Evolutionary conservation across 345 rosid genomes (phyloP), one percentile per base, ranked within the genome.

Genomic region (Viola odorata): DNA sequence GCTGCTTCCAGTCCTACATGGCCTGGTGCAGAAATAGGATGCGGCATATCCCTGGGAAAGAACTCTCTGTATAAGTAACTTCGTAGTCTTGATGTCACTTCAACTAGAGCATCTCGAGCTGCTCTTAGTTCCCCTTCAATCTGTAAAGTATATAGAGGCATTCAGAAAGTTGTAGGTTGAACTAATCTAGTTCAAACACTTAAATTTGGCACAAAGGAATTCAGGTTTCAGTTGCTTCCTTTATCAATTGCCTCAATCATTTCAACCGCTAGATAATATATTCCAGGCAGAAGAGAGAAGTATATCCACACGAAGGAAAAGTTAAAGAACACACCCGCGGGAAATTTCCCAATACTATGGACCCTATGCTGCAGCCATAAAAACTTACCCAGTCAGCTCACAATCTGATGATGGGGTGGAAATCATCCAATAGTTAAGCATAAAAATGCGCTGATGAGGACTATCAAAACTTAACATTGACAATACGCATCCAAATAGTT

Each of bases 81-180:
- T 59, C 89, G 80, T 57, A 95, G 56, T 58, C 79, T 74, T 51
- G 85, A 81, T 3, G 99, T 91, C 78, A 95, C 76, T 77, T 91
- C 98, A 58, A 91, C 83, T 69, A 95, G 98, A 68, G 98, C 99
- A 58, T 84, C 79, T 50, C 99, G 85, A 61, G 98, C 98, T 53
- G 90, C 86, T 75, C 40, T 82, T 66, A 95, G 88, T 69, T 95
- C 99, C 41, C 99, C 99, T 60, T 80, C 82, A 65, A 95, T 95
- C 99, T 94, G 87, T 58, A 63, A 3, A 14, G 45, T 62, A 57
- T 39, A 70, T 50, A 12, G 73, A 62, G 41, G 37, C 56, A 60
- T 57, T 75, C 44, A 70, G 62, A 65, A 57, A 54, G 41, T 36
- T 11, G 65, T 56, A 48, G 55, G n/a, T 53, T 5, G 60, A 10